phyloP scores from a whole-genome alignment of 805 yeast genomes.

The Kuraishia ogatae region DNA sequence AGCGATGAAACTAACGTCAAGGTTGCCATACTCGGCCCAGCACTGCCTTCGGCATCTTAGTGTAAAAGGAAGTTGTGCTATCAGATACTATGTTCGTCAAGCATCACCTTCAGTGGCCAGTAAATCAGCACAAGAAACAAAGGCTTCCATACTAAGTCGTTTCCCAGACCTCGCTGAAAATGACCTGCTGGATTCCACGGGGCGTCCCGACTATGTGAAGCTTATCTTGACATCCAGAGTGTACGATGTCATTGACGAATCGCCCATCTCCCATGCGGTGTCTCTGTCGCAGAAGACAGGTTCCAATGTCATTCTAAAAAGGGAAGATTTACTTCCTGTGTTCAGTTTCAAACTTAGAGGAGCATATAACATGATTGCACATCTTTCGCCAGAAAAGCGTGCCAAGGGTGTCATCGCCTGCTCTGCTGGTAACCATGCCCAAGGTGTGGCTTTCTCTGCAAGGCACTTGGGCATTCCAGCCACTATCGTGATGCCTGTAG shows the following conservation, averaged over 20 bases:
- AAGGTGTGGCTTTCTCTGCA: constrained; percentile 95
- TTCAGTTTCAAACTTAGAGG: constrained; percentile 96
- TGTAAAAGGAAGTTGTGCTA: neutral
- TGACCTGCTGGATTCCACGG: constrained; percentile 43
- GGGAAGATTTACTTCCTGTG: constrained; percentile 93
- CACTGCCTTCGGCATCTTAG: neutral
- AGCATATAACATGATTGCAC: constrained; percentile 95
- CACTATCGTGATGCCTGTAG: constrained; percentile 96
- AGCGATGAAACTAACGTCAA: neutral
- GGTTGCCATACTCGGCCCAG: neutral
- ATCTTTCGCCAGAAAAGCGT: constrained; percentile 57
- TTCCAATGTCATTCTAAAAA: constrained; percentile 67
- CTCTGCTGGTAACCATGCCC: constrained; percentile 99
- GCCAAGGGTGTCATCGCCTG: constrained; percentile 92
- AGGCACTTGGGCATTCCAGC: constrained; percentile 80
- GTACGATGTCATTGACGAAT: constrained; percentile 88
- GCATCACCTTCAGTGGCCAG: neutral
- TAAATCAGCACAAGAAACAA: neutral
- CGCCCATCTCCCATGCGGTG: constrained; percentile 74
- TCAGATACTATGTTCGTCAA: neutral
- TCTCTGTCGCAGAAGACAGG: constrained; percentile 69
- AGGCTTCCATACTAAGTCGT: constrained; percentile 11
- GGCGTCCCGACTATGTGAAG: constrained; percentile 89
- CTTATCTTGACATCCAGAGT: constrained; percentile 87
- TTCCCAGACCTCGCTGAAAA: constrained; percentile 38